Base-by-base conservation (phyloP, 257 asterid species). In the Nicotiana undulata region DNA sequence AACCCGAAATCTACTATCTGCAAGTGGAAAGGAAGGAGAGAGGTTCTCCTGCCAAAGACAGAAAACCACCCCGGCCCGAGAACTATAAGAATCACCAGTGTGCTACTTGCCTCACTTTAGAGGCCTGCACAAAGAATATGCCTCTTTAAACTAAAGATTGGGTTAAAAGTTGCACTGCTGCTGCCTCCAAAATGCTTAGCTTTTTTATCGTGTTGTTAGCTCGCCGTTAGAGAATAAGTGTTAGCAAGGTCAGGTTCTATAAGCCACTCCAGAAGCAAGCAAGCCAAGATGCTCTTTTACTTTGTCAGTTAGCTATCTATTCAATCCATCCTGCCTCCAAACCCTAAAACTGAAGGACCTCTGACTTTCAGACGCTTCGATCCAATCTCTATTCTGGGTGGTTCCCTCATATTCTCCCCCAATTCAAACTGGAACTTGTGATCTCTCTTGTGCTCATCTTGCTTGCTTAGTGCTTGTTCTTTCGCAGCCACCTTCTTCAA, bases 61-160 rank as follows among this genome's bases (percentile, higher is more conserved):
- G 84, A 87, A 89, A 89, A 88, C 85, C 83, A 83, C 85, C 89
- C 90, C 79, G 75, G 90, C 90, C 80, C 52, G 84, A 86, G 92
- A 89, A 87, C 89, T 90, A 87, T 83, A 82, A 86, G 77, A 81
- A 86, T 84, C 64, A 81, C 84, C 83, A 79, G 84, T 83, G 85
- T 89, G 97, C 97, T 85, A 81, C 34, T 83, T 76, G 84, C 92
- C 92, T 88, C 92, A 84, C 76, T 87, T 89, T 75, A 58, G 90
- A 86, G 90, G 87, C 88, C 91, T 80, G 95, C 98, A 88, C 92
- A 92, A 94, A 94, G 90, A 94, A 92, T 90, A 66, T 52, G 40
- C 82, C 83, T 76, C 81, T 88, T 81, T 82, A 82, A 79, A 79
- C 93, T 89, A 90, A 75, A 83, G 65, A 82, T 83, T 86, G 95